These are phyloP conservation scores for Jimgerdemannia lactiflua DNA, from an alignment of 192 early-diverging fungal species.

Conservation along the genomic window DNA sequence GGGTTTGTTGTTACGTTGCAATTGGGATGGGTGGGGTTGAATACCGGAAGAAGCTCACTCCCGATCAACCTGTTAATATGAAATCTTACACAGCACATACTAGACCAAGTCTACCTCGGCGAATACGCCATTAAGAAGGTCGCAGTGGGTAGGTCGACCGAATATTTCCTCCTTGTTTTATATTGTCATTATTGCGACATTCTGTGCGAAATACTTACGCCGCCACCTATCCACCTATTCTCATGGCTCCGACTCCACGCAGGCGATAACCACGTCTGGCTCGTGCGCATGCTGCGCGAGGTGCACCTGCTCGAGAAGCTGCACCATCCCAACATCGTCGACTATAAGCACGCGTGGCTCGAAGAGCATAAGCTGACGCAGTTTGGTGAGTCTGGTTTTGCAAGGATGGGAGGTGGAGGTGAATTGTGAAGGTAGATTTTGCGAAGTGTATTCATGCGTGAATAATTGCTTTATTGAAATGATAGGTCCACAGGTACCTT, in stretches of 20 bases:
- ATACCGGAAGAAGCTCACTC: no score
- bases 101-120: constrained; percentile 70
- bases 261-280: constrained; percentile 79
- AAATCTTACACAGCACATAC: constrained; percentile 41
- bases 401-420: constrained; percentile 3
- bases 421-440: no score
- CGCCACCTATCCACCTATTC: neutral
- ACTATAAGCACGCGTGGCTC: constrained; percentile 96
- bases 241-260: neutral
- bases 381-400: constrained; percentile 45
- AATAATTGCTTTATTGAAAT: neutral
- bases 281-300: constrained; percentile 90
- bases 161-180: neutral
- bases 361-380: constrained; percentile 75
- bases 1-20: no score
- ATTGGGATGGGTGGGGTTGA: no score
- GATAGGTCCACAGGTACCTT: constrained; percentile 81
- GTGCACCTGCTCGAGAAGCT: constrained; percentile 89
- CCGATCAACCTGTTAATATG: no score
- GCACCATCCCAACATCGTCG: constrained; percentile 89
- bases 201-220: neutral
- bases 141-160: constrained; percentile 61
- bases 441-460: no score
- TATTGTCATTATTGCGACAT: neutral
- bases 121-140: constrained; percentile 96